Evolutionary conservation across 1,284 basidiomycete species (phyloP), one percentile per base, ranked within the genome.

Genomic region (Cryptococcus amylolentus): DNA sequence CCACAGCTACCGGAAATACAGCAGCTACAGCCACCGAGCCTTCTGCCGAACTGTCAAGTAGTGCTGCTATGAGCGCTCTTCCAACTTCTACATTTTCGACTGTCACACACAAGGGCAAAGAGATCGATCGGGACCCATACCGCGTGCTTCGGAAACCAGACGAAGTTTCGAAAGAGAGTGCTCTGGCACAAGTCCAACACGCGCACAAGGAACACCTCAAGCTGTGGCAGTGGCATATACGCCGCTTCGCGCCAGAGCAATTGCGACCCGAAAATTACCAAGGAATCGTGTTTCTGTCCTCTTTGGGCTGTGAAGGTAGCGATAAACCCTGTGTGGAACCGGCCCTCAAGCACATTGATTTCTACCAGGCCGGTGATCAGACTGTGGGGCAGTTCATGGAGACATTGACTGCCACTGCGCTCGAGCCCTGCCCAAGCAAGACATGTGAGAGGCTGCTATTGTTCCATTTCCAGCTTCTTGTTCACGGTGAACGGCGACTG

Each of bases 261-360:
- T 87, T 96, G 64, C 83, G 89, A 43, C 89, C 95, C 31, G 91
- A 94, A 72, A 89, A 93, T 72, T 97, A 95, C 70, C 95, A 98
- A 71, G 85, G 86, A 65, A 88, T 98, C 73, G 69, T 73, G n/a
- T 78, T 75, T 54, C 61, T 76, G 8, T 70, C 67, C 50, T 71
- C 74, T 2, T 58, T 72, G 10, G 70, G 72, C 14, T 71, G 71
- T 41, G 76, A 78, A 52, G 74, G 77, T 2, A 71, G 73, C 3
- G 76, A 76, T 43, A 78, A 79, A 51, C 78, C 79, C 16, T 83
- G 79, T 67, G 71, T 76, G 5, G 80, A 77, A 43, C 79, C 79
- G 9, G 62, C 26, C 51, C 73, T 94, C 46, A 82, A 83, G 38
- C 86, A 88, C 58, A 84, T 90, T 78, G 87, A 86, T 27, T 98